Evolutionary conservation across 129 eudicot genomes (phyloP).

Genomic region (Dittrichia graveolens): DNA sequence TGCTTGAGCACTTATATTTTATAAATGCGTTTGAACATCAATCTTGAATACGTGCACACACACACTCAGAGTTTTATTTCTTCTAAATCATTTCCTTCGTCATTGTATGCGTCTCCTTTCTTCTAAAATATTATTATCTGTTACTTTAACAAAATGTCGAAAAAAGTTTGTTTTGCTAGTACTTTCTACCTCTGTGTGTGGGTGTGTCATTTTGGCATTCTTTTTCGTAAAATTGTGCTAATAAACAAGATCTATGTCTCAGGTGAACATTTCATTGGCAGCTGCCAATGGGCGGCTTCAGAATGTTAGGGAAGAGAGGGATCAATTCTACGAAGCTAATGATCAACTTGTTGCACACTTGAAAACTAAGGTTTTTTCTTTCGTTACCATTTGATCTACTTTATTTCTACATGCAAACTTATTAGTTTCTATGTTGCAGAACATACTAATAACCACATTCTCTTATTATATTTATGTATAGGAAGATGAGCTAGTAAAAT

Average conservation of each 20-base stretch:
- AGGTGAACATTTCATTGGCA: slow-evolving; percentile 88
- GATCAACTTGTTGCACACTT: slow-evolving; percentile 92
- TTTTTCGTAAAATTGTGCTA: background rate
- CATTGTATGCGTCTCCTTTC: too few relatives aligned
- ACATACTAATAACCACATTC: background rate
- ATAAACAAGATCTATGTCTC: slow-evolving; percentile 20
- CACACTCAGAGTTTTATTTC: background rate
- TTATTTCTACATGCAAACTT: background rate
- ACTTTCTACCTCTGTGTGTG: too few relatives aligned
- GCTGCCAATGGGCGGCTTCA: slow-evolving; percentile 89
- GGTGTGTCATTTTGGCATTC: background rate
- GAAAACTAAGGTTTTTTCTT: slow-evolving; percentile 64
- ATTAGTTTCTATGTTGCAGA: background rate
- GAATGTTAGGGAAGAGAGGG: slow-evolving; percentile 88
- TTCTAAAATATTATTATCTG: too few relatives aligned
- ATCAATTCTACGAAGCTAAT: slow-evolving; percentile 95
- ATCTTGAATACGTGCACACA: background rate
- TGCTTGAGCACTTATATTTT: slow-evolving; percentile 2
- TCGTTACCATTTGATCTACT: background rate
- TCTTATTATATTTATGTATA: slow-evolving; percentile 28
- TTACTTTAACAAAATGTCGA: too few relatives aligned
- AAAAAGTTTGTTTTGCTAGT: too few relatives aligned
- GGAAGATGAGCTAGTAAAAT: slow-evolving; percentile 87
- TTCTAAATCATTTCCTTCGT: background rate
- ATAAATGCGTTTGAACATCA: background rate